A percentile compares a stretch with the other conserved stretches of the same genome.
Evolutionary conservation across 2,329 filamentous ascomycete genomes (phyloP).

Genomic region (Lithohypha guttulata): DNA sequence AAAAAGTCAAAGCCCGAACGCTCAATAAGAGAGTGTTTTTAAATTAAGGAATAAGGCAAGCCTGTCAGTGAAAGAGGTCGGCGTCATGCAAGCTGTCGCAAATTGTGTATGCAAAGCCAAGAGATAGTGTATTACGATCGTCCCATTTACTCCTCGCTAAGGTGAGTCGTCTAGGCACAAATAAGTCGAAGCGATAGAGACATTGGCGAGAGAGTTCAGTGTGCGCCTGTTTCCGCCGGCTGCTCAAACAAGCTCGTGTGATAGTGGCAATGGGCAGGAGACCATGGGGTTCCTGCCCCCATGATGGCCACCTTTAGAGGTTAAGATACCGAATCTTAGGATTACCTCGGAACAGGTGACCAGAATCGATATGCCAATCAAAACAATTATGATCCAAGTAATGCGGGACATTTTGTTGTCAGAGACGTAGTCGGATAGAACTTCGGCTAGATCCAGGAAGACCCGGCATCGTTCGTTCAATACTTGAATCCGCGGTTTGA

Average conservation of each 20-base stretch:
- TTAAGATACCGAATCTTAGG: constrained; percentile 68
- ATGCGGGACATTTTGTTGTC: constrained; percentile 83
- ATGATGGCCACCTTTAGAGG: constrained; percentile 17
- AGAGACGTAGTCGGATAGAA: constrained; percentile 80
- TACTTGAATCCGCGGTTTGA: constrained; percentile 89
- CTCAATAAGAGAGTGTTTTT: too few species aligned
- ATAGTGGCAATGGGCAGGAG: background rate
- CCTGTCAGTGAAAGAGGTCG: too few species aligned
- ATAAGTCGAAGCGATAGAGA: too few species aligned
- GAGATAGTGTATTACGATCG: too few species aligned
- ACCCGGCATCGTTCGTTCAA: constrained; percentile 95
- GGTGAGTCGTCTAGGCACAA: too few species aligned
- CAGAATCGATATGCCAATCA: constrained; percentile 82
- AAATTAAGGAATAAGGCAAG: too few species aligned
- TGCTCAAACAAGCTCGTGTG: constrained; percentile 3
- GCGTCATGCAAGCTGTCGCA: too few species aligned
- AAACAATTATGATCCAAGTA: constrained; percentile 95
- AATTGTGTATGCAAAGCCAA: too few species aligned
- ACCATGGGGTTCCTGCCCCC: background rate
- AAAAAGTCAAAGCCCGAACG: too few species aligned
- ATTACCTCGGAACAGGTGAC: constrained; percentile 86
- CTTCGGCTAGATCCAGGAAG: constrained; percentile 91
- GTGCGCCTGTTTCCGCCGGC: constrained; percentile 7
- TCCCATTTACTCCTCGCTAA: too few species aligned
- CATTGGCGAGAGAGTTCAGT: too few species aligned